phyloP scores from a whole-genome alignment of 164 flowering plant genomes.

The Stephania yunnanensis region DNA sequence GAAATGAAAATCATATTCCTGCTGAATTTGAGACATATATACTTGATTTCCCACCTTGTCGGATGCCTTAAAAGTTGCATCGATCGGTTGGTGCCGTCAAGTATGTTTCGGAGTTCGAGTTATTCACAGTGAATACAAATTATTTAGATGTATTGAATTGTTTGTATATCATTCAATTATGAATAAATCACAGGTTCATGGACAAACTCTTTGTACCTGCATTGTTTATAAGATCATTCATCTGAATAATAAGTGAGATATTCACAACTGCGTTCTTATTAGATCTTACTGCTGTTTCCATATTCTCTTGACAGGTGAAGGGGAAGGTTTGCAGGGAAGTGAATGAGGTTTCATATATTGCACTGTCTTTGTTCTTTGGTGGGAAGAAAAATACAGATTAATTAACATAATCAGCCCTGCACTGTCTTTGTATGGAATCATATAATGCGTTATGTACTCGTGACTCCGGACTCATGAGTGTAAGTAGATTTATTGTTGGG shows the following conservation, averaged over 20 bases:
- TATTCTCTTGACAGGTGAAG: not conserved
- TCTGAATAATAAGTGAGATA: not conserved
- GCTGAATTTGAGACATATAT: not conserved
- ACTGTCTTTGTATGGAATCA: too few species aligned
- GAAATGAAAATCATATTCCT: not conserved
- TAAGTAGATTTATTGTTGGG: too few species aligned
- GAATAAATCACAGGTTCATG: not conserved
- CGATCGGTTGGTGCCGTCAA: not conserved
- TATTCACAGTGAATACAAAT: not conserved
- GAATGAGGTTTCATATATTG: too few species aligned
- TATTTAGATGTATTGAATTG: not conserved
- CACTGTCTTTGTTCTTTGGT: too few species aligned
- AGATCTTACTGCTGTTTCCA: not conserved
- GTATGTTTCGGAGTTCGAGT: not conserved
- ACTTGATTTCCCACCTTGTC: not conserved
- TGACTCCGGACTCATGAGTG: too few species aligned
- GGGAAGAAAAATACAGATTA: too few species aligned
- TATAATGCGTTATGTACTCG: too few species aligned
- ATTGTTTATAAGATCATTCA: not conserved
- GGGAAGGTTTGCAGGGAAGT: too few species aligned
- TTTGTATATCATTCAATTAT: conserved; percentile 4
- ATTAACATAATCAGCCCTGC: too few species aligned
- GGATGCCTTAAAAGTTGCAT: conserved; percentile 1
- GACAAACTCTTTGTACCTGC: not conserved
- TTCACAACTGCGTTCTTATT: not conserved